Conservation (phyloP, 257 asterid species). For the Oldenlandia corymbosa region DNA sequence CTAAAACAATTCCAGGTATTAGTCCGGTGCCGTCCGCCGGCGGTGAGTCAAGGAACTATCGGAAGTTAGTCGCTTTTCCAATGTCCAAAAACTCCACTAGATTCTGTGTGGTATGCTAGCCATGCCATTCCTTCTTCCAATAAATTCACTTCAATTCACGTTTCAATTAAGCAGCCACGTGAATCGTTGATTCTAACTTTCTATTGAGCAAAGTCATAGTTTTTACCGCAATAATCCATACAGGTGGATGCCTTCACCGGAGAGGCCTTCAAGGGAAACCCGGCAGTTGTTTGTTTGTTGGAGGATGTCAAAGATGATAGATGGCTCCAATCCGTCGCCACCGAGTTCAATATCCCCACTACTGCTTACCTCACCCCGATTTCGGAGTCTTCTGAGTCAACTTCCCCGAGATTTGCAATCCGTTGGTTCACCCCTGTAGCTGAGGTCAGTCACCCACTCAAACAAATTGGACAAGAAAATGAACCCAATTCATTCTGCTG, state of each 20-base stretch:
- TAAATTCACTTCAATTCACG: too few species aligned
- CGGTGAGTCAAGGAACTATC: too few species aligned
- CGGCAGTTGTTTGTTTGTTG: constrained; percentile 80
- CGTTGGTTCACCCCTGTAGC: constrained; percentile 93
- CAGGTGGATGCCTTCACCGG: constrained; percentile 89
- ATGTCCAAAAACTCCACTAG: too few species aligned
- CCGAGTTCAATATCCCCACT: constrained; percentile 66
- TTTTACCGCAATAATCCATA: too few species aligned
- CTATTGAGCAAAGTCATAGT: too few species aligned
- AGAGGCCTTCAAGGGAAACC: constrained; percentile 83
- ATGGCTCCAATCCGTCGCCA: constrained; percentile 88
- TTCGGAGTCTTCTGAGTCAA: constrained; percentile 15
- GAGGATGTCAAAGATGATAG: constrained; percentile 67
- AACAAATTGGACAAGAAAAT: background rate
- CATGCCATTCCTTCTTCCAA: too few species aligned
- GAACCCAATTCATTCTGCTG: background rate
- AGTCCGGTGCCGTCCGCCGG: too few species aligned
- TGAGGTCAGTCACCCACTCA: constrained; percentile 40
- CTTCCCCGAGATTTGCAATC: constrained; percentile 22
- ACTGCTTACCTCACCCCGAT: constrained; percentile 61
- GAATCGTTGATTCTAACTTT: too few species aligned
- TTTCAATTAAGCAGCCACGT: too few species aligned
- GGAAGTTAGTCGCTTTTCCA: too few species aligned
- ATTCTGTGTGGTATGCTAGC: too few species aligned
- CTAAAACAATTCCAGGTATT: too few species aligned